Evolutionary conservation across 2,329 filamentous ascomycete genomes (phyloP), one percentile per base, ranked within the genome.

Genomic region (Stagonosporopsis vannaccii): DNA sequence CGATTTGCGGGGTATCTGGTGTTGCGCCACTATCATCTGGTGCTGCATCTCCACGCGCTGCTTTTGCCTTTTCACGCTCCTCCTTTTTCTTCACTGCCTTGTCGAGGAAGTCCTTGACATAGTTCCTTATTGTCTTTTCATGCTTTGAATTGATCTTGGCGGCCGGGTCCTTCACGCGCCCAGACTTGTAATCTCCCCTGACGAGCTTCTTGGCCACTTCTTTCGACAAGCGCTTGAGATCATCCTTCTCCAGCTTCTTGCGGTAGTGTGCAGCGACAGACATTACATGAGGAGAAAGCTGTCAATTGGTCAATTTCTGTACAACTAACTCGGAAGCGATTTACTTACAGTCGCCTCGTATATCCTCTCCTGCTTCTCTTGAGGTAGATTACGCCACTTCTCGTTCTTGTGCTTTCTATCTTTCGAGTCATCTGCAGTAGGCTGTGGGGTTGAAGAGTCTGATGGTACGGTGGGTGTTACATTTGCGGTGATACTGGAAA

Each of bases 281-380:
- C 74, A 92, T 94, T 65, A 98, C 88, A 53, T 92, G 87, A 6
- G 92, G 92, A 70, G 89, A 91, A 6, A 97, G 82, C 92, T 95
- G 63, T 6, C 20, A 28, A n/a, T n/a, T 35, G 25, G 56, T 69
- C 60, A 68, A 58, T 44, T 20, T 4, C 12, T 22, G 22, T 1
- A 42, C 13, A 8, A 41, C 15, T 9, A 11, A 3, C 15, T 32
- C 4, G 4, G 4, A 32, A 8, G 11, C 17, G 2, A 23, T 20
- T 2, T 36, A 80, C 90, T 75, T 82, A 96, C 92, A 47, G 92
- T 96, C 71, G 93, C 93, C 75, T 97, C 93, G 69, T 97, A 98
- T 2, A 97, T 83, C 79, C 92, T 97, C 85, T 92, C 96, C 77
- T 95, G 91, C 78, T 97, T 97, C 63, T 97, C 93, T 64, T 87